Conservation (phyloP, 345 rosid species). For the Eucalyptus victrix region DNA sequence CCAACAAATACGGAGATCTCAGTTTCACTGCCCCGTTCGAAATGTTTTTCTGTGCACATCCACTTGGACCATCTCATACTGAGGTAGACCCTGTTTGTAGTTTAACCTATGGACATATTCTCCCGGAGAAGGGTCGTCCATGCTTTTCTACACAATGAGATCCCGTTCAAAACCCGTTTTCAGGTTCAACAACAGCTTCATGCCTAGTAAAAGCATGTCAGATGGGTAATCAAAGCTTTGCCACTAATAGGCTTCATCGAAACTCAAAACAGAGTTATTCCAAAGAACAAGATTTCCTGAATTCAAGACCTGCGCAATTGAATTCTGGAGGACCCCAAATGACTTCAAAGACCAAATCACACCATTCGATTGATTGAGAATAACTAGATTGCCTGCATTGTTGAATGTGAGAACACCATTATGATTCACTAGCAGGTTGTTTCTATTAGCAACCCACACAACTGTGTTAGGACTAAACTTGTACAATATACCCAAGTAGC, state of each 20-base stretch:
- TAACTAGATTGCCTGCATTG: background rate
- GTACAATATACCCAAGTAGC: conserved; percentile 27
- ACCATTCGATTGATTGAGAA: background rate
- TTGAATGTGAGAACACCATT: conserved; percentile 3
- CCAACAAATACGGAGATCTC: conserved; percentile 6
- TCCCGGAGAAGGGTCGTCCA: conserved; percentile 15
- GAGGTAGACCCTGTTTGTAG: background rate
- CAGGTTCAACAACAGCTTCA: conserved; percentile 12
- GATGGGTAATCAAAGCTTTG: conserved; percentile 27
- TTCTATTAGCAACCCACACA: conserved; percentile 36
- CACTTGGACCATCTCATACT: background rate
- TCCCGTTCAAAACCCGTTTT: background rate
- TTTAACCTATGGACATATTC: background rate
- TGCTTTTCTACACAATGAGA: conserved; percentile 11
- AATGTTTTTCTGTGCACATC: background rate
- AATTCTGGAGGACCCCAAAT: background rate
- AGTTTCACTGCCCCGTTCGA: conserved; percentile 23
- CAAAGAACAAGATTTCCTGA: conserved; percentile 19
- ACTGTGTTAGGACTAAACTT: background rate
- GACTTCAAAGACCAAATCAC: conserved; percentile 7
- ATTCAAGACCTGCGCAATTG: conserved; percentile 9
- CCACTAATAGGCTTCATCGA: conserved; percentile 1
- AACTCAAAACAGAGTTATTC: background rate
- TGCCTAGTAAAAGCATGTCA: conserved; percentile 14
- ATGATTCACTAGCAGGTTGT: background rate